These are phyloP conservation scores for Litchi chinensis DNA, from an alignment of 345 rosid genomes.

Conservation along the genomic window DNA sequence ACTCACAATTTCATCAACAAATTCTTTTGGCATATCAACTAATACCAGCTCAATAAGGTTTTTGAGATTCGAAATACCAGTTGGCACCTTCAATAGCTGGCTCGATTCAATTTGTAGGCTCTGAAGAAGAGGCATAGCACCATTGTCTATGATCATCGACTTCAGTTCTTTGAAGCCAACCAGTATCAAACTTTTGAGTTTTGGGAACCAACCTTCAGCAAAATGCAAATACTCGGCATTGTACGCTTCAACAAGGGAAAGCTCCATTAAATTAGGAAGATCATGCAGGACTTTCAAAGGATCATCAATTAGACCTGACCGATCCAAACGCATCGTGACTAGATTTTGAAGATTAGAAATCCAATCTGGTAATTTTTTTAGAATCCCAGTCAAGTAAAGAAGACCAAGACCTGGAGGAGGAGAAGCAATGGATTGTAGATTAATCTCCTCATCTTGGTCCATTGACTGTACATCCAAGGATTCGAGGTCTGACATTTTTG, in stretches of 20 bases:
- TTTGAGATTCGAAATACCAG: background rate
- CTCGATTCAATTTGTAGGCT: background rate
- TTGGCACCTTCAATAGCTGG: background rate
- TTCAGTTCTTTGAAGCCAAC: background rate
- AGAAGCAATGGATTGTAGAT: slow-evolving; percentile 8
- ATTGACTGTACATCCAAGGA: background rate
- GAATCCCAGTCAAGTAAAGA: background rate
- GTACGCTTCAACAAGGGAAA: slow-evolving; percentile 8
- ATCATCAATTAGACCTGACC: slow-evolving; percentile 11
- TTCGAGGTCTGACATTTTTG: slow-evolving; percentile 15
- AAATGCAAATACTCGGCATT: slow-evolving; percentile 6
- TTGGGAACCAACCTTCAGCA: slow-evolving; percentile 2
- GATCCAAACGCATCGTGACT: background rate
- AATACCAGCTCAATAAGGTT: background rate
- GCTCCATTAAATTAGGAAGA: slow-evolving; percentile 22
- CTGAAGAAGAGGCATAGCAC: background rate
- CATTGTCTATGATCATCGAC: background rate
- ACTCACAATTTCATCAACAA: too few relatives aligned
- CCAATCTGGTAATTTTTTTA: slow-evolving; percentile 14
- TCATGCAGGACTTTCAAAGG: slow-evolving; percentile 16
- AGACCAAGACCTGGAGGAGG: background rate
- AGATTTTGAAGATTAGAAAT: slow-evolving; percentile 3
- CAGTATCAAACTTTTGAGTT: slow-evolving; percentile 12
- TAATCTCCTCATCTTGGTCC: background rate
- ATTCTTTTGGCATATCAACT: too few relatives aligned